Conservation (phyloP, 306 rosid genomes). For the Pyrus communis region DNA sequence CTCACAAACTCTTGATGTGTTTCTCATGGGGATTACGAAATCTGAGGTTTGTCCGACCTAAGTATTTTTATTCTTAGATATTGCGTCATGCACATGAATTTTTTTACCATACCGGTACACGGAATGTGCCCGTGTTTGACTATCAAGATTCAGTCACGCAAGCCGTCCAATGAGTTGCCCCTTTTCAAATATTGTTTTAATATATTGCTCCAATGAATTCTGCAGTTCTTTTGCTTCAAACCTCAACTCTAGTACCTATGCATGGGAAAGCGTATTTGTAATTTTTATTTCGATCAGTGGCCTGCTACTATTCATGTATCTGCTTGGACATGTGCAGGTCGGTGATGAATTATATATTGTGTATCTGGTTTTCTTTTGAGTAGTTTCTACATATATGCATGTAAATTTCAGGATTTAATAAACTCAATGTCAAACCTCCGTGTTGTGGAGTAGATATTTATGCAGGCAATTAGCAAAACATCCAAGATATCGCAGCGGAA, state of each 20-base stretch:
- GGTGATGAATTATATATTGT: not conserved
- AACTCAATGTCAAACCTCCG: no score
- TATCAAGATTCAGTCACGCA: no score
- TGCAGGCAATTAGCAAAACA: not conserved
- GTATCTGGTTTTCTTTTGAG: not conserved
- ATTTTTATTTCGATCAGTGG: conserved; percentile 3
- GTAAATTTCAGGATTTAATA: not conserved
- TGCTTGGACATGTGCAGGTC: conserved; percentile 13
- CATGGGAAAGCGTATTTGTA: not conserved
- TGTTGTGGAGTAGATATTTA: not conserved
- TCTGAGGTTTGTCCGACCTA: no score
- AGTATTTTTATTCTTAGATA: no score
- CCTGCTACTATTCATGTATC: conserved; percentile 6
- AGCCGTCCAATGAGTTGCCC: no score
- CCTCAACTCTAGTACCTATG: not conserved
- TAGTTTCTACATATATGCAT: no score
- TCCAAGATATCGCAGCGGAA: accelerated
- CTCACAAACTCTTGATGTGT: no score
- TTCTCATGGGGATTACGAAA: no score
- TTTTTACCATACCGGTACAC: no score
- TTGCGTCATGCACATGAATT: no score
- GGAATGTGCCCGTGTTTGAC: no score
- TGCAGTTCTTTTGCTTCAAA: conserved; percentile 10
- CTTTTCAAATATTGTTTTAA: no score
- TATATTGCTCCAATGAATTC: not conserved